phyloP scores from a whole-genome alignment of 305 asterid species.

The Ilex paraguariensis region DNA sequence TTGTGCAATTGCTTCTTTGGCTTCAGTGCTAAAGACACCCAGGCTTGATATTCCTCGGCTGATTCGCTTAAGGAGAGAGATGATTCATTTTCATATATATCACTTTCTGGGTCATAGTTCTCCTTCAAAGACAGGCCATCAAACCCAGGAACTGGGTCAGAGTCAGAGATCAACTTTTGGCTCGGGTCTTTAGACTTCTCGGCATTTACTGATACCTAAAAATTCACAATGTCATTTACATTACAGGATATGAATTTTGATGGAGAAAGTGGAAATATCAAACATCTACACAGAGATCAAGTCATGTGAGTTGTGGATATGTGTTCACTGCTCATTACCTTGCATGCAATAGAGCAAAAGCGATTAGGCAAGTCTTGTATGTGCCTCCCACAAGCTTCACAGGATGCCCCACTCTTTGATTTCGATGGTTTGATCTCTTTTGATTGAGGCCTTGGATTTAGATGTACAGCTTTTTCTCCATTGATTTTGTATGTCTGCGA shows the following conservation, averaged over 20 bases:
- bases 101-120: not conserved
- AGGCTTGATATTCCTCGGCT: constrained; percentile 44
- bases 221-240: not conserved
- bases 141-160: constrained; percentile 10
- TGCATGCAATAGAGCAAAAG: constrained; percentile 78
- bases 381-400: constrained; percentile 65
- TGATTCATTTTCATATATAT: constrained; percentile 26
- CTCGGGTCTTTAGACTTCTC: constrained; percentile 18
- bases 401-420: constrained; percentile 40
- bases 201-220: constrained; percentile 33
- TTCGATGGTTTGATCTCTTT: constrained; percentile 46
- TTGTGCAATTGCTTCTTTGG: constrained; percentile 44
- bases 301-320: too few species aligned
- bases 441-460: constrained; percentile 62
- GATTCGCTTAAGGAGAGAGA: constrained; percentile 30
- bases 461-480: constrained; percentile 70
- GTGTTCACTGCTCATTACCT: constrained; percentile 22
- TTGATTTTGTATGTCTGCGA: constrained; percentile 68
- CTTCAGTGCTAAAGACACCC: constrained; percentile 30
- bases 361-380: constrained; percentile 64
- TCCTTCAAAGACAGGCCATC: constrained; percentile 7
- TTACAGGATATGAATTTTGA: too few species aligned
- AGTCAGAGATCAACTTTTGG: constrained; percentile 1
- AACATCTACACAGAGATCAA: too few species aligned
- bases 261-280: too few species aligned